Evolutionary conservation across 768 basidiomycete species (phyloP).

Genomic region (Boletus tomentosulus): DNA sequence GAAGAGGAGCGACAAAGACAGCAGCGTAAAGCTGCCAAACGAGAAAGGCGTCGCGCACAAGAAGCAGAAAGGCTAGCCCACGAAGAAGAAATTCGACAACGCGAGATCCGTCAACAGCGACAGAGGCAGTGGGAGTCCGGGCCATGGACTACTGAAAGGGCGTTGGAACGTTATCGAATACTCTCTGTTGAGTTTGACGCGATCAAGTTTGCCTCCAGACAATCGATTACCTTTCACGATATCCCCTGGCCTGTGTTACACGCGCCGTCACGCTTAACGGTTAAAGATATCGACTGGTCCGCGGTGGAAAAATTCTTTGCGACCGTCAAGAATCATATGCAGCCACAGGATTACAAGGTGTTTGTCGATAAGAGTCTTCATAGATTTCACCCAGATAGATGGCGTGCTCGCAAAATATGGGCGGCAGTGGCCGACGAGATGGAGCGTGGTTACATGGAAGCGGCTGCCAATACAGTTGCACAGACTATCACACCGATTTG

Average conservation of each 20-base stretch:
- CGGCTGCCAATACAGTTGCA: conserved; percentile 68
- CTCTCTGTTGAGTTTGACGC: conserved; percentile 62
- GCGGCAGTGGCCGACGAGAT: conserved; percentile 53
- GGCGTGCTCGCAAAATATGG: conserved; percentile 65
- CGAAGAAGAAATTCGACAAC: conserved; percentile 38
- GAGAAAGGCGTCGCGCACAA: conserved; percentile 17
- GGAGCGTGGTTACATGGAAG: conserved; percentile 57
- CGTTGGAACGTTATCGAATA: conserved; percentile 64
- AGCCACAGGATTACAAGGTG: conserved; percentile 55
- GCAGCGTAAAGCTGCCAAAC: conserved; percentile 25
- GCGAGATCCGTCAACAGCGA: conserved; percentile 40
- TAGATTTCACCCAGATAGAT: conserved; percentile 78
- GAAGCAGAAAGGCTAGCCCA: conserved; percentile 29
- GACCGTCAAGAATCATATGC: conserved; percentile 47
- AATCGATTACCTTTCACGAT: conserved; percentile 54
- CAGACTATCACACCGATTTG: conserved; percentile 72
- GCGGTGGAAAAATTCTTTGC: conserved; percentile 70
- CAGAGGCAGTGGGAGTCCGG: conserved; percentile 57
- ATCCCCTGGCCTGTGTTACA: conserved; percentile 76
- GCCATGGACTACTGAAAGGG: conserved; percentile 60
- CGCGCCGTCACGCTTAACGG: conserved; percentile 45
- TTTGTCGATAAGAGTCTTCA: conserved; percentile 69
- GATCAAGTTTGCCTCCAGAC: conserved; percentile 48
- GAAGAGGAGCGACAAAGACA: conserved; percentile 25
- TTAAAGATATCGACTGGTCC: conserved; percentile 68